Evolutionary conservation across 1,139 yeast species (phyloP).

Genomic region (Saccharomyces hybrid): DNA sequence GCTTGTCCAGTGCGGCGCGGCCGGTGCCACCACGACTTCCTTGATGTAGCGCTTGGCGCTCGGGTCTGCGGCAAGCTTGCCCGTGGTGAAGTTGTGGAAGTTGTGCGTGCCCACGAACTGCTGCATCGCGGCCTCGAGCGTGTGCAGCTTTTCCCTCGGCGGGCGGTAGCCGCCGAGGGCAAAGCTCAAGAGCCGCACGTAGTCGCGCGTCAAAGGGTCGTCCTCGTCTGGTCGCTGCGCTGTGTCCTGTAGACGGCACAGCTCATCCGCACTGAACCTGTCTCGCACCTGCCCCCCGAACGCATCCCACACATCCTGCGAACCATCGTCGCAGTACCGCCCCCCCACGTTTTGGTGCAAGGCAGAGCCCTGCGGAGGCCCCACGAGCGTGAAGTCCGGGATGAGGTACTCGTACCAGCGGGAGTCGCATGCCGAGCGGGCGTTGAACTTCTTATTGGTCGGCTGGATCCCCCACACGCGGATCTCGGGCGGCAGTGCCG

Average conservation of each 20-base stretch:
- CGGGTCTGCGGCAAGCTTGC: conserved; percentile 66
- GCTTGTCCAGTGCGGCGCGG: conserved; percentile 86
- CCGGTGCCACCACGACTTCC: conserved; percentile 60
- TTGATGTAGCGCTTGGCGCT: conserved; percentile 70
- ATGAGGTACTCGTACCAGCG: conserved; percentile 3
- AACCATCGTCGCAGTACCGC: neutral
- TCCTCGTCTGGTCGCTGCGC: conserved; percentile 45
- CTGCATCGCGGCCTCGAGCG: conserved; percentile 53
- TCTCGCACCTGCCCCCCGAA: conserved; percentile 33
- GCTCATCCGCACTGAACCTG: conserved; percentile 89
- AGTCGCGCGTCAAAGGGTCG: neutral
- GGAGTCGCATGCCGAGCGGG: conserved; percentile 1
- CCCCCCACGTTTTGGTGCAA: neutral
- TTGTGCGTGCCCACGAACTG: conserved; percentile 75
- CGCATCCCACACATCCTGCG: neutral
- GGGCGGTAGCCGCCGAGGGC: conserved; percentile 58
- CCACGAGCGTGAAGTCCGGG: neutral
- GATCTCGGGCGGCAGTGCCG: conserved; percentile 64
- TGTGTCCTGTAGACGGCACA: conserved; percentile 94
- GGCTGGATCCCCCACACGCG: conserved; percentile 81
- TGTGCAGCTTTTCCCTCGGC: conserved; percentile 45
- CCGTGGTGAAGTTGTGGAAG: conserved; percentile 83
- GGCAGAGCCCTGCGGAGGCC: neutral
- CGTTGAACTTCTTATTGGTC: conserved; percentile 44
- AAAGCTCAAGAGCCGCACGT: conserved; percentile 59